A percentile compares a stretch with the other conserved stretches of the same genome.
Evolutionary conservation across 2,329 filamentous ascomycete species (phyloP).

Genomic region (Talaromyces sp.): DNA sequence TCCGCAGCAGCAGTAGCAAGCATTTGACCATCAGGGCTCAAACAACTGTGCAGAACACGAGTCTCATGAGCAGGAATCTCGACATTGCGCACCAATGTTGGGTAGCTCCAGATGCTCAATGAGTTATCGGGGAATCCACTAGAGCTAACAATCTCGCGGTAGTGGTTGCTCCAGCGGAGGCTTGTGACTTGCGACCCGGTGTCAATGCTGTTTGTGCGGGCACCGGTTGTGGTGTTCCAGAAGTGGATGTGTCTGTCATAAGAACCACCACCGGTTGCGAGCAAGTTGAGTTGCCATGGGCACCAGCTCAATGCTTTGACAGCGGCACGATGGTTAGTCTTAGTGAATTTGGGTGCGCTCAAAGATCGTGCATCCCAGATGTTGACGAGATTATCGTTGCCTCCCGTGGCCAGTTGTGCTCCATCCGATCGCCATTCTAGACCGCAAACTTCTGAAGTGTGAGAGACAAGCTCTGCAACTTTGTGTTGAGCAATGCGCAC

Average conservation of each 20-base stretch:
- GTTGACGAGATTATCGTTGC: constrained; percentile 97
- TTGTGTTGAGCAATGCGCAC: constrained; percentile 98
- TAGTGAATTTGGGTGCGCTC: constrained; percentile 94
- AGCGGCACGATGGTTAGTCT: constrained; percentile 98
- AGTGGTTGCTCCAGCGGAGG: constrained; percentile 91
- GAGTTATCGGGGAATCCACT: constrained; percentile 99
- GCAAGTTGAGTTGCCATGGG: constrained; percentile 96
- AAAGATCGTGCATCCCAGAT: constrained; percentile 98
- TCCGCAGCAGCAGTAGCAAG: constrained; percentile 93
- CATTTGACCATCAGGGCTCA: constrained; percentile 97
- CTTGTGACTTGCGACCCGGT: constrained; percentile 97
- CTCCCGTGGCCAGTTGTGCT: constrained; percentile 92
- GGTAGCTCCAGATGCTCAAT: constrained; percentile 98
- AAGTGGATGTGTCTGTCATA: constrained; percentile 99
- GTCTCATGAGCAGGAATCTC: constrained; percentile 98
- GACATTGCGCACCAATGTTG: constrained; percentile 91
- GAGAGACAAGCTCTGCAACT: constrained; percentile 91
- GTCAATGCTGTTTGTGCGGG: constrained; percentile 97
- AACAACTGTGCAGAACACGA: constrained; percentile 89
- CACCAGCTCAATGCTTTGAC: constrained; percentile 99
- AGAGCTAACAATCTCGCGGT: constrained; percentile 96
- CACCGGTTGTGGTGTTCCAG: constrained; percentile 98
- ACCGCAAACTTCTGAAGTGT: constrained; percentile 96
- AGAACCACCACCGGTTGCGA: constrained; percentile 92
- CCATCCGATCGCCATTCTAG: constrained; percentile 97